Base-by-base conservation (phyloP, 495 filamentous ascomycete species). In the Penicillium verhagenii region DNA sequence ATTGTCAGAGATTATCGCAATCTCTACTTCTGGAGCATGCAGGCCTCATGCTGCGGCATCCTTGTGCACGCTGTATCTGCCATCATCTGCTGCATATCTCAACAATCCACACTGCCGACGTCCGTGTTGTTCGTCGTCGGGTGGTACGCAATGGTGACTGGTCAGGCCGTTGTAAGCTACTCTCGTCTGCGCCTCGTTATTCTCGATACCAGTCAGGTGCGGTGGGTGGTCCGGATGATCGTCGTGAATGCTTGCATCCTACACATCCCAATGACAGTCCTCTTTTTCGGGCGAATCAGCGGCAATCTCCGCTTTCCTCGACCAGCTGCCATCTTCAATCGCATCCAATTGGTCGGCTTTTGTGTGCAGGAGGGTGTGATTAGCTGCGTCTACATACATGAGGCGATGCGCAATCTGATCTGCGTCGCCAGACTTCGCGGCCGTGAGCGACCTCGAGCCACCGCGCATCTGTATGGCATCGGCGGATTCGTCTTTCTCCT, bases 121-220 rank as follows among this genome's bases (percentile, higher is more conserved):
- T 54, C 35, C n/a, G 33, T 55, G 14, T 25, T 35, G 5, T 42
- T 55, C 44, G 26, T 40, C 10, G 35, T 54, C 19, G 23, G 33
- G 26, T 54, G 43, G 44, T 46, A 54, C 16, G 47, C 47, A 6
- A 49, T 49, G 47, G 47, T 49, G 26, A 49, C 47, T 49, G 47
- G 47, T 29, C 47, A 49, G 11, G 26, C 28, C 8, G 29, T 37
- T 19, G 47, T 49, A 20, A 11, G 33, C 13, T 49, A 49, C 7
- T 49, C 47, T 2, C 26, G 47, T 3, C 29, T 49, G 24, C 26
- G 23, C 18, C 18, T 49, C 13, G 47, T 49, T 4, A 18, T 18
- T 2, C 20, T 23, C 6, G 8, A 19, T 10, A 23, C 2, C 5
- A 4, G 6, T 21, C 10, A 37, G 26, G 24, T 18, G 14, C 47